Base-by-base conservation (phyloP, 345 rosid species). In the Erodium maritimum region DNA sequence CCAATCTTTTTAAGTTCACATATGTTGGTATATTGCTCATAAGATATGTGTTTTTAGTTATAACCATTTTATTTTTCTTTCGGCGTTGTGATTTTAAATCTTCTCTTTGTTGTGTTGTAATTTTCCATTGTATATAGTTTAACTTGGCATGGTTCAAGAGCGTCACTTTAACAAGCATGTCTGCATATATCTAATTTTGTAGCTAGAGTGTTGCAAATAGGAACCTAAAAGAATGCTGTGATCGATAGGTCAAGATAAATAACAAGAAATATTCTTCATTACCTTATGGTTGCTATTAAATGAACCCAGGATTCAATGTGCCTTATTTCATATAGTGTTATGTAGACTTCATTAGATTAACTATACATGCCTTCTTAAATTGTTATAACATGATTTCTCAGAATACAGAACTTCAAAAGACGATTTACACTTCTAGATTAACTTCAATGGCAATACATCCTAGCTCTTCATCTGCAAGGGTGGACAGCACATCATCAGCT, bases 381-480 rank as follows among this genome's bases (percentile, higher is more conserved):
- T 4, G 33, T 51, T 58, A 48, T 54, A 58, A n/a, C 20, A 34
- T 2, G 61, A 57, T 21, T 60, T 61, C 52, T 55, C 82, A 91
- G 99, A 80, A 80, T 54, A 73, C 88, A 58, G 94, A 76, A 59
- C 65, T 86, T 56, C 80, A 54, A 61, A 91, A 83, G 79, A 80
- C 77, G 65, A 65, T 89, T 51, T 84, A 81, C 62, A 79, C 89
- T 6, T 83, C 94, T 19, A 74, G 79, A 73, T 78, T 88, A 73
- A 77, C 72, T 66, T 78, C 94, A 14, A 86, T 91, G 99, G 74
- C 74, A 72, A 64, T 84, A 64, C 65, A 75, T 58, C 89, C 82
- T 66, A 74, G 76, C 60, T 79, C 79, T 50, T 72, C 78, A 12
- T 63, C 81, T 63, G 60, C 61, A 11, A 79, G 59, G 56, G 68